phyloP scores from a whole-genome alignment of 108 stramenopile species.

The Skeletonema menzelii region DNA sequence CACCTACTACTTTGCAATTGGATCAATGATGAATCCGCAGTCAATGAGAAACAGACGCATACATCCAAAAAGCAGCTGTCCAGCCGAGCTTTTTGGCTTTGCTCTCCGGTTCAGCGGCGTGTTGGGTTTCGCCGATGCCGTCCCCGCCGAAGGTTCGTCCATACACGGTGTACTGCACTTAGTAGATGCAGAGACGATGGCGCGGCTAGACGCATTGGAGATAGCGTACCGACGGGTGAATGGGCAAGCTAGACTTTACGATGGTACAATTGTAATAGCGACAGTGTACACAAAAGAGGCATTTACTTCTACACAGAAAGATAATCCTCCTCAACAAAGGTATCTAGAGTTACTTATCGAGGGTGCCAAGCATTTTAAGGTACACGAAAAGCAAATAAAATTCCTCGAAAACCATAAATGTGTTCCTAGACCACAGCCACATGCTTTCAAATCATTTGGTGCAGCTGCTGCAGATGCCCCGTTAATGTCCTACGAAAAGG shows the following conservation, averaged over 20 bases:
- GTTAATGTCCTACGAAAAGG: conserved; percentile 7
- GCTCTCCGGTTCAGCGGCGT: not conserved
- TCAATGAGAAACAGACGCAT: conserved; percentile 16
- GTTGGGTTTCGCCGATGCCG: conserved; percentile 21
- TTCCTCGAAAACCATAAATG: conserved; percentile 6
- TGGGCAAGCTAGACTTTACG: conserved; percentile 10
- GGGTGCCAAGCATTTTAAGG: conserved; percentile 19
- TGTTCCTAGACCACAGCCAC: not conserved
- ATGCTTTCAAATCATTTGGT: conserved; percentile 11
- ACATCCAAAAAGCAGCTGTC: not conserved
- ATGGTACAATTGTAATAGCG: conserved; percentile 10
- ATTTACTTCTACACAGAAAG: not conserved
- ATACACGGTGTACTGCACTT: conserved; percentile 27
- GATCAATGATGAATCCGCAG: conserved; percentile 24
- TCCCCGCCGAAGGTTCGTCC: conserved; percentile 6
- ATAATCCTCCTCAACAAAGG: conserved; percentile 18
- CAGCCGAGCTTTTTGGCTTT: conserved; percentile 19
- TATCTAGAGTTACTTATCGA: conserved; percentile 23
- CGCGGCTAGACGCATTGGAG: conserved; percentile 16
- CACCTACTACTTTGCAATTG: conserved; percentile 24
- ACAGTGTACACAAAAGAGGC: conserved; percentile 8
- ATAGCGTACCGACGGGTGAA: not conserved
- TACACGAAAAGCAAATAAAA: conserved; percentile 14
- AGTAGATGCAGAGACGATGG: conserved; percentile 9
- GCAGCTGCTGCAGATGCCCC: conserved; percentile 3